These are phyloP conservation scores for Schwanniomyces etchellsii DNA, from an alignment of 1,139 yeast species.

Conservation along the genomic window DNA sequence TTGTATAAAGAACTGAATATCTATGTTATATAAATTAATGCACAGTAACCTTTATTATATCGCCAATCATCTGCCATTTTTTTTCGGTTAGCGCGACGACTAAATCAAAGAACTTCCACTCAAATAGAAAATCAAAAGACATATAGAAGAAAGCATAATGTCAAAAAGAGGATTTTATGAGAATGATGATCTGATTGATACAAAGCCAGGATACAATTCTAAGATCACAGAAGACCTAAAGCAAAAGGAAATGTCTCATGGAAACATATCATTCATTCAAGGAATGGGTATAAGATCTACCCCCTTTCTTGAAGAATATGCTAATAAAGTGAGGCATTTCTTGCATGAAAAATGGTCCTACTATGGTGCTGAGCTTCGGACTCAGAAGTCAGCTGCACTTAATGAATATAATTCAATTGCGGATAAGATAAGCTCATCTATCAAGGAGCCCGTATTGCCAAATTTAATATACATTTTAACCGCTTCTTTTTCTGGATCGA, in stretches of 20 bases:
- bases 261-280: conserved; percentile 36
- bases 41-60: neutral
- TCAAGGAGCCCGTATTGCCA: conserved; percentile 49
- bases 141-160: conserved; percentile 1
- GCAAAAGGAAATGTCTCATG: conserved; percentile 35
- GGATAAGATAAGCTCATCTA: conserved; percentile 16
- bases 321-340: conserved; percentile 31
- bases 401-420: conserved; percentile 33
- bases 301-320: conserved; percentile 38
- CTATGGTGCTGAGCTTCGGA: conserved; percentile 36
- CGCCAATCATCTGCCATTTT: conserved; percentile 2
- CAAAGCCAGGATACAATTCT: conserved; percentile 44
- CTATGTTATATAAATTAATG: neutral
- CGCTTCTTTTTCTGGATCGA: conserved; percentile 50
- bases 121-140: neutral
- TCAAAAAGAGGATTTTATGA: conserved; percentile 41
- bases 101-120: neutral
- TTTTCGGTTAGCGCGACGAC: neutral
- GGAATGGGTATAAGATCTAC: conserved; percentile 52
- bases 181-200: conserved; percentile 42
- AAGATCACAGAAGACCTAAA: conserved; percentile 30
- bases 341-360: conserved; percentile 32
- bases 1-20: too few species aligned
- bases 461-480: conserved; percentile 50
- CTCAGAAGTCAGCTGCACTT: conserved; percentile 37